These are phyloP conservation scores for Lasiodiplodia theobromae DNA, from an alignment of 2,329 filamentous ascomycete genomes.

Conservation along the genomic window DNA sequence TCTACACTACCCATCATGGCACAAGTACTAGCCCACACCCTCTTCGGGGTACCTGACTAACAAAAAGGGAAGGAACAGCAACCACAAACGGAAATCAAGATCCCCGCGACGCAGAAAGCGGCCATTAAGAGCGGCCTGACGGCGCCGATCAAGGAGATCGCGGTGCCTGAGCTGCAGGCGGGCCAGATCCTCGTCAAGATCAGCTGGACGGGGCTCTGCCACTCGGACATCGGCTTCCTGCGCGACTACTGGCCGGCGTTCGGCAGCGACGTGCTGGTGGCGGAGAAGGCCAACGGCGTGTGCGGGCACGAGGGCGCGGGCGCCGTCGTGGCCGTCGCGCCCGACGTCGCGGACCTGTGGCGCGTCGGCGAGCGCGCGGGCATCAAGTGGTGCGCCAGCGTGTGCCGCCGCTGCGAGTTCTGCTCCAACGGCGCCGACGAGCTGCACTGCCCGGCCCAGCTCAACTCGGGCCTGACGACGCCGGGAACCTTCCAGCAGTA, in stretches of 20 bases:
- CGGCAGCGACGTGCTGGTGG: slow-evolving; percentile 40
- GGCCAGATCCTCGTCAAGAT: slow-evolving; percentile 64
- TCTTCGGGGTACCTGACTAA: not conserved
- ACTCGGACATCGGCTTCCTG: slow-evolving; percentile 66
- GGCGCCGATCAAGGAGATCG: slow-evolving; percentile 41
- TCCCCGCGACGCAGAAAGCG: slow-evolving; percentile 46
- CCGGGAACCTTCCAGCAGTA: slow-evolving; percentile 64
- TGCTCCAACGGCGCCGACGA: slow-evolving; percentile 62
- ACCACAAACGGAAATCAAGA: slow-evolving; percentile 33
- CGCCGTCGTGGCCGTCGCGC: slow-evolving; percentile 60
- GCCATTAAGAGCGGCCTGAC: slow-evolving; percentile 46
- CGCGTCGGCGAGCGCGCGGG: slow-evolving; percentile 62
- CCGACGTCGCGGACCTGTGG: slow-evolving; percentile 41
- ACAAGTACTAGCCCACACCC: not conserved
- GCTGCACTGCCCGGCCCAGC: slow-evolving; percentile 54
- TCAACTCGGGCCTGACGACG: slow-evolving; percentile 54
- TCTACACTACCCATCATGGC: not conserved
- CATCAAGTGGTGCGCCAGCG: slow-evolving; percentile 59
- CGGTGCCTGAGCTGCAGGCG: slow-evolving; percentile 37
- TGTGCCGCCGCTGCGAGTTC: slow-evolving; percentile 58
- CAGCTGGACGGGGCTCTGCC: slow-evolving; percentile 66
- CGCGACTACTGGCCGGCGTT: slow-evolving; percentile 58
- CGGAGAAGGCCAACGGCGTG: not conserved
- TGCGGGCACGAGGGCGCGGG: slow-evolving; percentile 64
- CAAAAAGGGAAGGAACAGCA: slow-evolving; percentile 3